These are phyloP conservation scores for Canavalia gladiata DNA, from an alignment of 306 rosid species.

Conservation along the genomic window DNA sequence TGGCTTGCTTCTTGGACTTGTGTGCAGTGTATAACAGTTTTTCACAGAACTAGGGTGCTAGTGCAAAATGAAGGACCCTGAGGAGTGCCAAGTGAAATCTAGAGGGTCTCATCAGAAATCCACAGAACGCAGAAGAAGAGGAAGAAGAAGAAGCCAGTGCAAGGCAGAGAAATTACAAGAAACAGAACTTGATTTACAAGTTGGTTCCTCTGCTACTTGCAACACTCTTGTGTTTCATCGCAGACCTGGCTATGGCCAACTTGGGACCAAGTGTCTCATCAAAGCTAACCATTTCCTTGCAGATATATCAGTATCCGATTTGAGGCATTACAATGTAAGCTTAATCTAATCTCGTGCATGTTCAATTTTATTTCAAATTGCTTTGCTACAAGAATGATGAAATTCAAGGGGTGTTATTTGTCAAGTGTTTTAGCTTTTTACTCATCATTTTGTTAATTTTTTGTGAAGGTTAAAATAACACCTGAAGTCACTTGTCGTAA, in stretches of 20 bases:
- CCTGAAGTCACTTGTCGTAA: slow-evolving; percentile 59
- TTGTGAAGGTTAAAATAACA: slow-evolving; percentile 54
- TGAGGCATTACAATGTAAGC: slow-evolving; percentile 65
- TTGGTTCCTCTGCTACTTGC: slow-evolving; percentile 45
- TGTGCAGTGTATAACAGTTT: slow-evolving; percentile 8
- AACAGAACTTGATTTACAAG: slow-evolving; percentile 21
- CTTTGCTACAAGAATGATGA: neutral
- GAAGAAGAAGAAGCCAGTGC: slow-evolving; percentile 45
- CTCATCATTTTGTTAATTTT: neutral
- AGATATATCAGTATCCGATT: slow-evolving; percentile 42
- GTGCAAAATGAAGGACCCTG: slow-evolving; percentile 53
- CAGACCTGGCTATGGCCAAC: slow-evolving; percentile 66
- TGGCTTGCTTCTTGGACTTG: neutral
- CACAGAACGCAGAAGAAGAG: slow-evolving; percentile 51
- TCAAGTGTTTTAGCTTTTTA: neutral
- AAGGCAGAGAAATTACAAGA: slow-evolving; percentile 50
- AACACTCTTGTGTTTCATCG: slow-evolving; percentile 53
- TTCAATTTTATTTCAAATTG: too few species aligned
- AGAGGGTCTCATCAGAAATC: slow-evolving; percentile 41
- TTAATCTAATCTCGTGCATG: slow-evolving; percentile 4
- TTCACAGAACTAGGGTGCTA: slow-evolving; percentile 33
- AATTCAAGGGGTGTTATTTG: neutral
- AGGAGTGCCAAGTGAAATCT: slow-evolving; percentile 52
- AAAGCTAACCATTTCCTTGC: slow-evolving; percentile 49
- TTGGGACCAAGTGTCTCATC: slow-evolving; percentile 45